Evolutionary conservation across 371 early-diverging fungal genomes (phyloP).

Genomic region (Phascolomyces articulosus): DNA sequence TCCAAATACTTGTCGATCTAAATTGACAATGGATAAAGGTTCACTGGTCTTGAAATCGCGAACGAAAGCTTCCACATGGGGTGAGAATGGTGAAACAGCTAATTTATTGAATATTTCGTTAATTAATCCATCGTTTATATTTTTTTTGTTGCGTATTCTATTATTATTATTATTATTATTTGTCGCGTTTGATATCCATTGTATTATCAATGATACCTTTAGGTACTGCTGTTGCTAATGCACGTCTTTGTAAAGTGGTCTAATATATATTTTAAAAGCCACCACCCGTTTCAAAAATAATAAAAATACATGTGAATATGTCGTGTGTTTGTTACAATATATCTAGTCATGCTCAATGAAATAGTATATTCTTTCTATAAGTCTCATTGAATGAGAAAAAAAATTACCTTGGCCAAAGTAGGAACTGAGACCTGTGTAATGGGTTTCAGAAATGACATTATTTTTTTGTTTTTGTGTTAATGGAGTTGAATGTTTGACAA

Average conservation of each 20-base stretch:
- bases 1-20: slow-evolving; percentile 81
- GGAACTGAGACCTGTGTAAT: not conserved
- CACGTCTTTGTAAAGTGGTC: slow-evolving; percentile 1
- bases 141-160: not conserved
- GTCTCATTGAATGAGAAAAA: too few relatives aligned
- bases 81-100: slow-evolving; percentile 7
- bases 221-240: slow-evolving; percentile 2
- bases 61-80: slow-evolving; percentile 78
- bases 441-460: slow-evolving; percentile 1
- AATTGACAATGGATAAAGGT: slow-evolving; percentile 75
- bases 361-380: too few relatives aligned
- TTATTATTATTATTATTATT: not conserved
- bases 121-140: not conserved
- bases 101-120: not conserved
- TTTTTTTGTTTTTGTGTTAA: not conserved
- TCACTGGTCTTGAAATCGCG: slow-evolving; percentile 77
- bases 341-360: too few relatives aligned
- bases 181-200: not conserved
- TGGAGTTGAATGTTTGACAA: not conserved
- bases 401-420: not conserved
- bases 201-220: too few relatives aligned
- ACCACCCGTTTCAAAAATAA: too few relatives aligned
- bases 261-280: not conserved
- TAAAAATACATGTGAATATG: too few relatives aligned
- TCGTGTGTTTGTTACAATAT: too few relatives aligned